A percentile compares a stretch with the other conserved stretches of the same genome.
Evolutionary conservation across 192 early-diverging fungal genomes (phyloP).

Genomic region (Allomyces macrogynus): DNA sequence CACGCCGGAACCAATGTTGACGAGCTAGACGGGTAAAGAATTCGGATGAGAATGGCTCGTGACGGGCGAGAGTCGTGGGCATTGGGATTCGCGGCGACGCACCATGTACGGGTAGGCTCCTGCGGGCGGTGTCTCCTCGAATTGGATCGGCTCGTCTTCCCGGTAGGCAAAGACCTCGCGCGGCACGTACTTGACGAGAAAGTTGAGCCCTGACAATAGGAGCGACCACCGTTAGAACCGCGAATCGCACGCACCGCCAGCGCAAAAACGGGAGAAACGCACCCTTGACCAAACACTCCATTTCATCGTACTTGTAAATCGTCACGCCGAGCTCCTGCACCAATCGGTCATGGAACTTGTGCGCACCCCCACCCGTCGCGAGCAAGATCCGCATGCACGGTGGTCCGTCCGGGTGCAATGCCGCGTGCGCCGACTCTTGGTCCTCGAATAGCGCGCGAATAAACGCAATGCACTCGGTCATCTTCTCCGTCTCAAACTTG

Average conservation of each 20-base stretch:
- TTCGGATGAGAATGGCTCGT: not conserved
- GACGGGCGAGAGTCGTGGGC: not conserved
- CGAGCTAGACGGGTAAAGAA: constrained; percentile 26
- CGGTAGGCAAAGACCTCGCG: constrained; percentile 89
- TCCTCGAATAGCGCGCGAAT: not conserved
- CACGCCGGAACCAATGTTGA: constrained; percentile 95
- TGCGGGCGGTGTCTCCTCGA: constrained; percentile 23
- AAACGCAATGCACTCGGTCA: not conserved
- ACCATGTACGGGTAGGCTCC: constrained; percentile 79
- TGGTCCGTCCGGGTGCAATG: not conserved
- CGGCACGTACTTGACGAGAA: constrained; percentile 73
- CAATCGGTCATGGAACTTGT: not conserved
- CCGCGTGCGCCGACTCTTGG: not conserved
- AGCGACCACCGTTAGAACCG: not conserved
- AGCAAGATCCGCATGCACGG: not conserved
- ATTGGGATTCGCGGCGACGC: not conserved
- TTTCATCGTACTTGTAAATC: not conserved
- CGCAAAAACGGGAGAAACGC: not conserved
- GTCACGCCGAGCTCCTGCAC: not conserved
- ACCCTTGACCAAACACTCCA: not conserved
- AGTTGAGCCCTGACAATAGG: constrained; percentile 49
- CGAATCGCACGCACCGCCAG: not conserved
- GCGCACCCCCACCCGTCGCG: not conserved
- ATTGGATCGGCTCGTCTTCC: constrained; percentile 44
- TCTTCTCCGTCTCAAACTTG: not conserved